Evolutionary conservation across 345 rosid genomes (phyloP), one percentile per base, ranked within the genome.

Genomic region (Limnanthes douglasii): DNA sequence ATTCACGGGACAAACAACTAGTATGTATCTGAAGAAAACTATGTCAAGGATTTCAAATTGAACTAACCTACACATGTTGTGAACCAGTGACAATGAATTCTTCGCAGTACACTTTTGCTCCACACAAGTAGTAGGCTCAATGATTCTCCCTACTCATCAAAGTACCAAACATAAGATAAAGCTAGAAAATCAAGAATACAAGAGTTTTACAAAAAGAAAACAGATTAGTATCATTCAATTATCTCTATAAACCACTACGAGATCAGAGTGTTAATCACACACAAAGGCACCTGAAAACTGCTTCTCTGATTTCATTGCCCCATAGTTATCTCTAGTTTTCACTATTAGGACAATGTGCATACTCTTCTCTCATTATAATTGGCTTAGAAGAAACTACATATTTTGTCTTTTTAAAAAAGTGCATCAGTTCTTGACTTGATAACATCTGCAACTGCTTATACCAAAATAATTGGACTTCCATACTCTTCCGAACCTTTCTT

Each of bases 271-370:
- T 53, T 60, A 73, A 1, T 94, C 96, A 56, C 98, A 90, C 35
- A 77, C 79, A 19, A n/a, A 78, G 83, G 59, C 96, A 90, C 39
- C 79, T 80, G 51, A 90, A 90, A 28, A 75, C 61, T 4, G 96
- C 96, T 62, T 90, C 98, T 59, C 96, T 77, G 24, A 90, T 84
- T 65, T 90, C 96, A 0, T n/a, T n/a, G n/a, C n/a, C n/a, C n/a
- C n/a, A n/a, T n/a, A n/a, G n/a, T n/a, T n/a, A n/a, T n/a, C n/a
- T n/a, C n/a, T n/a, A n/a, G n/a, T n/a, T n/a, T n/a, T n/a, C n/a
- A n/a, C n/a, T n/a, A 56, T 84, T 90, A 27, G 98, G 98, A 39
- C 80, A 90, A 61, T 84, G 94, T 18, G 96, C 98, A 58, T 74
- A 90, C 35, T 90, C 98, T 28, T 95, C 85, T 67, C 96, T 80